Conservation (phyloP, 2,329 filamentous ascomycete genomes). For the Claviceps arundinis region DNA sequence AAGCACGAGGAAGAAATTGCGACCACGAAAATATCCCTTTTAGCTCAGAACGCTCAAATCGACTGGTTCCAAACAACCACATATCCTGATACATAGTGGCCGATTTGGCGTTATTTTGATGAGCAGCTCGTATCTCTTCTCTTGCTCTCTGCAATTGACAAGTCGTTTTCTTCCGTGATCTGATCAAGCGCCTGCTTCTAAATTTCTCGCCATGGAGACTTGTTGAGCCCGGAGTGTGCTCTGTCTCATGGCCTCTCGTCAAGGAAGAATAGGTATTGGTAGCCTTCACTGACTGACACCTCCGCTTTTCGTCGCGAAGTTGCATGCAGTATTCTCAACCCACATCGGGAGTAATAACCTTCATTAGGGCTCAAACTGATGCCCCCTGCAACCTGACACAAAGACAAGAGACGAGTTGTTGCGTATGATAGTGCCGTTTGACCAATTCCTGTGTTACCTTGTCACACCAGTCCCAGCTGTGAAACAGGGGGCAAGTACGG, state of each 20-base stretch:
- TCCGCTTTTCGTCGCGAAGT: background rate
- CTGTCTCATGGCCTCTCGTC: background rate
- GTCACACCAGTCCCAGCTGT: conserved; percentile 2
- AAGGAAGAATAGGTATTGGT: background rate
- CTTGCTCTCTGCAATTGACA: background rate
- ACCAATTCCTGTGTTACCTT: conserved; percentile 5
- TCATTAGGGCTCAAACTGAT: background rate
- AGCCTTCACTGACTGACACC: background rate
- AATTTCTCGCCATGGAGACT: background rate
- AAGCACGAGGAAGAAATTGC: background rate
- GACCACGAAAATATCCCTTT: background rate
- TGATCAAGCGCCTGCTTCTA: background rate
- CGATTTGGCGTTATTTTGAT: background rate
- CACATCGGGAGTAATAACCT: background rate
- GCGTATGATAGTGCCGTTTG: conserved; percentile 2
- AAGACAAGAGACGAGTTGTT: background rate
- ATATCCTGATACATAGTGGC: background rate
- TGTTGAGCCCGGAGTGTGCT: background rate
- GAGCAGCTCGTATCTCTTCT: background rate
- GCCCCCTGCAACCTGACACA: background rate
- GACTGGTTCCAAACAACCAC: background rate
- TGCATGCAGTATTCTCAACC: background rate
- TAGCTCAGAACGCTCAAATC: background rate
- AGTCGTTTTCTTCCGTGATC: background rate
- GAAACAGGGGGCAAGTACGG: conserved; percentile 4